phyloP scores from a whole-genome alignment of 768 basidiomycete genomes.

The Serendipita vermifera region DNA sequence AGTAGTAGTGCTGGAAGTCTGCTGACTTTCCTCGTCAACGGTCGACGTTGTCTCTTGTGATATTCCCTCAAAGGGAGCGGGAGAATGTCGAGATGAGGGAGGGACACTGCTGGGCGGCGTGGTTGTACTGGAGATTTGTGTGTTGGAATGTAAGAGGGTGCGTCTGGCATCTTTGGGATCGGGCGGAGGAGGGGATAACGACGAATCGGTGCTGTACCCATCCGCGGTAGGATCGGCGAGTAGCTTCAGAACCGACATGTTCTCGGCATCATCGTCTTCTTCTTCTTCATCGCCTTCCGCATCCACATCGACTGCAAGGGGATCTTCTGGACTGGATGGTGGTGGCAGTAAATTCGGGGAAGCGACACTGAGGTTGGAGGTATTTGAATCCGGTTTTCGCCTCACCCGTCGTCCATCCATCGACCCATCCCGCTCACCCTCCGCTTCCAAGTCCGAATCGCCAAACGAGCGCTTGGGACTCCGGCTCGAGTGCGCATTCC shows the following conservation, averaged over 20 bases:
- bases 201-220: constrained; percentile 17
- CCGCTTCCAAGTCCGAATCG: constrained; percentile 32
- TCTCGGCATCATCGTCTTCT: constrained; percentile 14
- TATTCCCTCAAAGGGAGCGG: constrained; percentile 25
- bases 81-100: constrained; percentile 18
- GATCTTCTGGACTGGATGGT: constrained; percentile 12
- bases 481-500: constrained; percentile 5
- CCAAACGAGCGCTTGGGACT: constrained; percentile 47
- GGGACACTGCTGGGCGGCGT: constrained; percentile 18
- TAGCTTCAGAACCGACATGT: constrained; percentile 9
- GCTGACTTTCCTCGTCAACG: too few species aligned
- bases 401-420: constrained; percentile 5
- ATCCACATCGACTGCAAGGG: constrained; percentile 23
- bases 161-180: constrained; percentile 14
- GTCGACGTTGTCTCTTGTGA: neutral
- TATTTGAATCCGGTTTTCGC: constrained; percentile 11
- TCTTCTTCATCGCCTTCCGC: constrained; percentile 22
- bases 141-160: neutral
- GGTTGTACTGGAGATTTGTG: neutral
- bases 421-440: constrained; percentile 13
- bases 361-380: constrained; percentile 20
- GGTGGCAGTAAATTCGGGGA: constrained; percentile 13
- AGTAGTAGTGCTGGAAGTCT: too few species aligned
- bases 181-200: constrained; percentile 24
- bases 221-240: neutral